Evolutionary conservation across 2,329 filamentous ascomycete genomes (phyloP), one percentile per base, ranked within the genome.

Genomic region (Ustilaginoidea virens): DNA sequence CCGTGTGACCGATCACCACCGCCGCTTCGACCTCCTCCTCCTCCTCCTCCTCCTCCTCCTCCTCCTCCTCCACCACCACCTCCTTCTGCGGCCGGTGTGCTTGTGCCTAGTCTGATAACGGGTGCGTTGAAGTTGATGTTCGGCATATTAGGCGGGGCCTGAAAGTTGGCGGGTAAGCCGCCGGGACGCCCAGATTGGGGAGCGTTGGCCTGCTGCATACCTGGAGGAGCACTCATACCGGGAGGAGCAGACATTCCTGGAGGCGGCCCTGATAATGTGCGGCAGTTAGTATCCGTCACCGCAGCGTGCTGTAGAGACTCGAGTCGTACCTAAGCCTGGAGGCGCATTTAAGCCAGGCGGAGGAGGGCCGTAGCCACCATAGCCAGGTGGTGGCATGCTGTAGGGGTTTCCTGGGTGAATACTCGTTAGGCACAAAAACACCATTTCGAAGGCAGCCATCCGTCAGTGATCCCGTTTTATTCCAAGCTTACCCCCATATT

Each of bases 91-190:
- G 54, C 49, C 16, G 74, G 61, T 46, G 82, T 82, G n/a, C 68
- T 69, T 9, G 85, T 87, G 23, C 87, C 90, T 25, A 98, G 69
- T 31, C 90, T 80, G 47, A 98, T 96, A 35, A 96, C 85, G 32
- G 87, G 86, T 20, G 90, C 90, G 46, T 81, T 92, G 62, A 96
- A 93, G 61, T 98, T 94, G 63, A 98, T 93, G 52, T 92, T 92
- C 29, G 87, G 85, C 68, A 94, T 81, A 49, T 90, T 93, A 28
- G 80, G 64, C 7, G 87, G 86, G 27, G 83, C 74, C 60, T 92
- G 81, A 56, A 93, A 94, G 53, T 74, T 82, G 34, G 75, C 62
- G 36, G 82, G 83, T 39, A 92, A 74, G 46, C 73, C 75, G 53
- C 70, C 80, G 51, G 80, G 80, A 62, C 80, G 75, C 60, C 76